These are phyloP conservation scores for Tilletiaria anomala DNA, from an alignment of 1,284 basidiomycete genomes.

Conservation along the genomic window DNA sequence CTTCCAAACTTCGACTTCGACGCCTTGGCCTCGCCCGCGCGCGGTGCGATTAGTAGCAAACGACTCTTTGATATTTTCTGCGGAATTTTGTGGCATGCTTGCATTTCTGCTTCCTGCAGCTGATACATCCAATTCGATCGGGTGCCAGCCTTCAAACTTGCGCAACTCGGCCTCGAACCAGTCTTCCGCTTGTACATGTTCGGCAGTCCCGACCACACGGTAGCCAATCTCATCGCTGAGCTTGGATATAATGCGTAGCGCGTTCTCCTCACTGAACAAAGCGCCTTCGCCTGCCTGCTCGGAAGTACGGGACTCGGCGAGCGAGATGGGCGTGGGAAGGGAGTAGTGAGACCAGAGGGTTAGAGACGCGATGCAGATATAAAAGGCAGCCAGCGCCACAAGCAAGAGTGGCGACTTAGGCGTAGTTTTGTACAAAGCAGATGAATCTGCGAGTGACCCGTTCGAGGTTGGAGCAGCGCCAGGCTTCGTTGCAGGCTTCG, in stretches of 20 bases:
- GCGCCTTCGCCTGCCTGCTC: constrained; percentile 3
- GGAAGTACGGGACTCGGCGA: constrained; percentile 6
- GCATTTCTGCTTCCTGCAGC: no score
- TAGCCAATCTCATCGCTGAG: constrained; percentile 65
- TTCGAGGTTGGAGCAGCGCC: no score
- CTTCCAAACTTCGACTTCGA: constrained; percentile 34
- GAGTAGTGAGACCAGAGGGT: constrained; percentile 28
- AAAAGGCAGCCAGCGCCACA: background rate
- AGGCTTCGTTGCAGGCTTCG: no score
- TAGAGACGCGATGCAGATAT: background rate
- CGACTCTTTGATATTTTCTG: no score
- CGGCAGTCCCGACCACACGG: constrained; percentile 75
- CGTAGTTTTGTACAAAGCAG: background rate
- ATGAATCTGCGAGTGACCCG: no score
- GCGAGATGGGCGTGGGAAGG: constrained; percentile 18
- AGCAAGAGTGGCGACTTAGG: background rate
- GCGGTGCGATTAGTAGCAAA: no score
- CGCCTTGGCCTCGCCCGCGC: constrained; percentile 3
- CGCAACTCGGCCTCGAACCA: constrained; percentile 61
- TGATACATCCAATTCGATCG: no score
- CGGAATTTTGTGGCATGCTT: background rate
- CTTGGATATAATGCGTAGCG: constrained; percentile 27
- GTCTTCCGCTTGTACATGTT: constrained; percentile 69
- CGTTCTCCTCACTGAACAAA: constrained; percentile 29
- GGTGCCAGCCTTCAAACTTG: constrained; percentile 43